Conservation (phyloP, 108 stramenopile genomes). For the Pseudonitzschia multistriata region DNA sequence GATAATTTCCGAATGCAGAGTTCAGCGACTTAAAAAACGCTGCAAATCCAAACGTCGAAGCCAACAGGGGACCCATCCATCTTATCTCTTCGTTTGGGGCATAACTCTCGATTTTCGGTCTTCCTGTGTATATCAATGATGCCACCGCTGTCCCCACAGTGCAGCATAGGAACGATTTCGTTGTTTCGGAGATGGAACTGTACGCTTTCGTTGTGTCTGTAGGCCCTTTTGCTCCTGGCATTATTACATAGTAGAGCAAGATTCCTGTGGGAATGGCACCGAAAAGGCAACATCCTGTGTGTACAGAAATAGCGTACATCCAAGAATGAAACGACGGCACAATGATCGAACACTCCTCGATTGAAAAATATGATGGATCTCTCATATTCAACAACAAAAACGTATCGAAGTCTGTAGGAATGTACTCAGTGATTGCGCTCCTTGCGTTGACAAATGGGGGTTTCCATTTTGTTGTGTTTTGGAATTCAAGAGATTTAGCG, state of each 20-base stretch:
- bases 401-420: no score
- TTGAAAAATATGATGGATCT: neutral
- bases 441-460: neutral
- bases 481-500: no score
- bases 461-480: no score
- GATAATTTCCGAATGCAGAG: slow-evolving; percentile 26
- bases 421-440: no score
- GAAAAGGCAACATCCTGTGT: neutral
- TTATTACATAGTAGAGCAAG: neutral
- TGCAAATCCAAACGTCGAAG: slow-evolving; percentile 31
- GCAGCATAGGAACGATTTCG: neutral
- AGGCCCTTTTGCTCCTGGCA: neutral
- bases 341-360: neutral
- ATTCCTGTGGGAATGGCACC: neutral
- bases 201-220: neutral
- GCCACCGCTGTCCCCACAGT: neutral
- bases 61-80: slow-evolving; percentile 30
- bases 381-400: neutral
- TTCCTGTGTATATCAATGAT: neutral
- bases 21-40: slow-evolving; percentile 33
- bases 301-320: slow-evolving; percentile 8
- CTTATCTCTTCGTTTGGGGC: neutral
- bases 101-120: slow-evolving; percentile 1
- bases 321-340: slow-evolving; percentile 6
- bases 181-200: no score